phyloP scores from a whole-genome alignment of 2,329 filamentous ascomycete species.

The Emergomyces pasteurianus region DNA sequence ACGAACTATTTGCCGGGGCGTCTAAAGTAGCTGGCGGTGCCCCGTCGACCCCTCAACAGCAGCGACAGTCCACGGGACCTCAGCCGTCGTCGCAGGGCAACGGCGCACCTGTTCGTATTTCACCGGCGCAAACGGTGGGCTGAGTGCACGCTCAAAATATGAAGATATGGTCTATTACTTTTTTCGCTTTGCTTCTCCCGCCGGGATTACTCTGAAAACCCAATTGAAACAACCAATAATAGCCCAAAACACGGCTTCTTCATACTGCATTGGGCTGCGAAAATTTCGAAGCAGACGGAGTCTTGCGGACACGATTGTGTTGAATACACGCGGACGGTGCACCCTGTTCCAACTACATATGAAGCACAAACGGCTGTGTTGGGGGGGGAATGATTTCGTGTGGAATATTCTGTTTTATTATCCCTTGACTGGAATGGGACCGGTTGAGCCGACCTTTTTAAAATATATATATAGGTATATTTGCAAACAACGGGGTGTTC shows the following conservation, averaged over 20 bases:
- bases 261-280: not conserved
- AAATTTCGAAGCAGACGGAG: no score
- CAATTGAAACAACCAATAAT: not conserved
- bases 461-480: no score
- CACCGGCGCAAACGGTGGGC: constrained; percentile 17
- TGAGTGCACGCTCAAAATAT: constrained; percentile 13
- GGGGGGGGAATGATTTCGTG: not conserved
- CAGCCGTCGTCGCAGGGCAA: constrained; percentile 17
- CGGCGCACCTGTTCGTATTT: not conserved
- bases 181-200: not conserved
- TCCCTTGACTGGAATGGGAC: no score
- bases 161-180: not conserved
- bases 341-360: not conserved
- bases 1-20: constrained; percentile 32
- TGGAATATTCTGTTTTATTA: not conserved
- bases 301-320: no score
- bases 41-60: constrained; percentile 10
- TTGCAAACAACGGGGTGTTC: no score
- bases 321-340: not conserved
- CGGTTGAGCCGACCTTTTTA: no score
- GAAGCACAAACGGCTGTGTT: no score
- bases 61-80: constrained; percentile 10
- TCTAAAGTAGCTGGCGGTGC: constrained; percentile 9
- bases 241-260: not conserved
- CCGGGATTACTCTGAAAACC: not conserved